Conservation (phyloP, 495 filamentous ascomycete species). For the Hypomontagnella submonticulosa region DNA sequence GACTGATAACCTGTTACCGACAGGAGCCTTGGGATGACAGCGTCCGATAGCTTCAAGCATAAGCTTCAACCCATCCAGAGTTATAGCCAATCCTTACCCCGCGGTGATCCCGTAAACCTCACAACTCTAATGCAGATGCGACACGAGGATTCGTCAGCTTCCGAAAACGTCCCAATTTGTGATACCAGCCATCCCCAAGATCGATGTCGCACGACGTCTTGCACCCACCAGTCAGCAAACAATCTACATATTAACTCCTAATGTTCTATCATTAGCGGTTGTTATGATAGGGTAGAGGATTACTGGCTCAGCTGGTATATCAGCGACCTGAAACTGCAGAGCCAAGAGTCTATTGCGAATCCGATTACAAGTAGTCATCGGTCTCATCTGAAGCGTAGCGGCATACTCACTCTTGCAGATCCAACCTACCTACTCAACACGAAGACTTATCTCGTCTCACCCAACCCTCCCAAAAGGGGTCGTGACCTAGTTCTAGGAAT, state of each 20-base stretch:
- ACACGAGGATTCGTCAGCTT: conserved; percentile 33
- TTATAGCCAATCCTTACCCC: conserved; percentile 5
- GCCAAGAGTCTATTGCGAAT: conserved; percentile 1
- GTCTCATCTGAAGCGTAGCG: too few relatives aligned
- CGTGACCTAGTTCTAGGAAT: too few relatives aligned
- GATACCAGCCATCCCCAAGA: conserved; percentile 14
- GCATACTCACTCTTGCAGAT: too few relatives aligned
- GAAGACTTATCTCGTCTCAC: too few relatives aligned
- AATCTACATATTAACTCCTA: not conserved
- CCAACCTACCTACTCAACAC: too few relatives aligned
- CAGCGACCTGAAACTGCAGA: not conserved
- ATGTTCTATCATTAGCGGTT: not conserved
- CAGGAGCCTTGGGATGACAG: conserved; percentile 16
- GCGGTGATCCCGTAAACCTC: conserved; percentile 1
- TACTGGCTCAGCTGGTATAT: not conserved
- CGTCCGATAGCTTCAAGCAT: conserved; percentile 11
- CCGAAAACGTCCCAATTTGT: conserved; percentile 11
- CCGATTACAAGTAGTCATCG: too few relatives aligned
- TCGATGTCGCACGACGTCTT: conserved; percentile 27
- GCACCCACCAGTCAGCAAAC: conserved; percentile 9
- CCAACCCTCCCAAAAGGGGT: too few relatives aligned
- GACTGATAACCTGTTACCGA: conserved; percentile 16
- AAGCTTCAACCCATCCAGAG: not conserved
- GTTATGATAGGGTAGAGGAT: not conserved
- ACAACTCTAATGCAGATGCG: not conserved